Evolutionary conservation across 495 filamentous ascomycete species (phyloP), one percentile per base, ranked within the genome.

Genomic region (Trichoderma erinaceum): DNA sequence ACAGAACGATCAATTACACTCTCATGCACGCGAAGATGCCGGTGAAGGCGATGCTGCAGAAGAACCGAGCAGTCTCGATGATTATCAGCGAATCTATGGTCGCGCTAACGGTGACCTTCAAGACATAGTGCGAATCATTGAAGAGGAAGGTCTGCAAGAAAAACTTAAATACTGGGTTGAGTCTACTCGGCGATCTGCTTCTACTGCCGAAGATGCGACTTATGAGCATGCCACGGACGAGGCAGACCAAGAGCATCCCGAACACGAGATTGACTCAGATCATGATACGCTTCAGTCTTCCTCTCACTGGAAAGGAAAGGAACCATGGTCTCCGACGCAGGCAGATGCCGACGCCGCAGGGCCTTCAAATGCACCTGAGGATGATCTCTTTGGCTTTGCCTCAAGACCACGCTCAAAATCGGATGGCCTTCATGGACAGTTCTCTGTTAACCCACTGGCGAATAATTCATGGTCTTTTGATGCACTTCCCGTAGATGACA

Each of bases 91-190:
- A 71, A 86, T 78, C 46, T 90, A 73, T 76, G 69, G 77, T 77
- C 79, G 79, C 69, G 82, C 85, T 1, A 79, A 84, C 46, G 86
- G 88, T 15, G 81, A 89, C 69, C 84, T 83, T 0, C 78, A 85
- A 18, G 81, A 83, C 69, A 85, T 91, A 23, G 70, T 88, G 8
- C 76, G 80, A 50, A 86, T 91, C 15, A 87, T 90, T 63, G 81
- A 83, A 32, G 83, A 87, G 41, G 88, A 89, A 71, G 80, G 82
- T 32, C 81, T 82, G 15, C 78, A 83, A 50, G 84, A 84, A 16
- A 82, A 85, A 63, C 77, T 91, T 52, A 78, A 79, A 29, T 82
- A 83, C 66, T 85, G 81, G 81, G 72, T 84, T 21, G 71, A 67
- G 13, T 65, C 80, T 18, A 80, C 79, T 4, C 67, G 56, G 25